Evolutionary conservation across 768 basidiomycete species (phyloP).

Genomic region (Auricularia sp.): DNA sequence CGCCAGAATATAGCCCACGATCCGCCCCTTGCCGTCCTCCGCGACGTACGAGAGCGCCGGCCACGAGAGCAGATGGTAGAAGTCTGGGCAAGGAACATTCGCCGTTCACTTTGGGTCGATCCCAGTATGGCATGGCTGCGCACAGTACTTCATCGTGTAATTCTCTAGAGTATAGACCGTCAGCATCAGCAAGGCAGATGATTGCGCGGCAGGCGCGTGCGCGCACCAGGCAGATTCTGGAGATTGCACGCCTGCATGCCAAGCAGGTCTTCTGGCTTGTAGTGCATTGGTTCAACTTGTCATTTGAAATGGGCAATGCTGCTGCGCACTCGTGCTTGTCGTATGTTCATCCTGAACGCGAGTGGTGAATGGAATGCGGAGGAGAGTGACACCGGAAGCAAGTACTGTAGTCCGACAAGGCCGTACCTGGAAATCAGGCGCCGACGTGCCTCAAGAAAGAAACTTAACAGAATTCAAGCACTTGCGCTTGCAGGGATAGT

Average conservation of each 20-base stretch:
- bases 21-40: slow-evolving; percentile 76
- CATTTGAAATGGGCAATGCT: not conserved
- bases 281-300: not conserved
- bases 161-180: slow-evolving; percentile 45
- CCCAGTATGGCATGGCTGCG: slow-evolving; percentile 14
- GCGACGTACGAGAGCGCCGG: slow-evolving; percentile 92
- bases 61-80: slow-evolving; percentile 88
- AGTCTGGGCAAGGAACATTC: slow-evolving; percentile 39
- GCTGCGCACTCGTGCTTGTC: not conserved
- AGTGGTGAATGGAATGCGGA: too few relatives aligned
- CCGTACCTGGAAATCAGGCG: too few relatives aligned
- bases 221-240: slow-evolving; percentile 60
- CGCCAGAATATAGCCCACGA: slow-evolving; percentile 92
- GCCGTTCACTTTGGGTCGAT: not conserved
- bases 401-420: too few relatives aligned
- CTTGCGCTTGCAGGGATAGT: too few relatives aligned
- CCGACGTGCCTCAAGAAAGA: too few relatives aligned
- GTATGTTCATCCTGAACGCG: not conserved
- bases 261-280: slow-evolving; percentile 72
- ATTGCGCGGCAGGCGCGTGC: not conserved
- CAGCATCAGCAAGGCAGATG: not conserved
- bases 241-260: slow-evolving; percentile 94
- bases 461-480: too few relatives aligned
- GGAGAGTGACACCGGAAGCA: too few relatives aligned
- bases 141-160: slow-evolving; percentile 75